These are phyloP conservation scores for Suillus paluster DNA, from an alignment of 768 basidiomycete genomes.

Conservation along the genomic window DNA sequence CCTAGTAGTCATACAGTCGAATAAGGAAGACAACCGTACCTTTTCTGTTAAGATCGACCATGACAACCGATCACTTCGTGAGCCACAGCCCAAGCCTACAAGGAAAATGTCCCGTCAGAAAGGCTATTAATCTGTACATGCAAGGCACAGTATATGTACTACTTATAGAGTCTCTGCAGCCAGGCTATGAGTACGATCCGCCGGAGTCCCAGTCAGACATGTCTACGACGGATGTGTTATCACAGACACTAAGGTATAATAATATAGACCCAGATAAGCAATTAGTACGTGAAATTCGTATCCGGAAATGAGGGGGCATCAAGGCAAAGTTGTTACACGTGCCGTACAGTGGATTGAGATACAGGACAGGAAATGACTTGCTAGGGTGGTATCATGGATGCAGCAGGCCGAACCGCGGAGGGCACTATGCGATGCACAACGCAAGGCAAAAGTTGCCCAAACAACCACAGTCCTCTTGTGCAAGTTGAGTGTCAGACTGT, in stretches of 20 bases:
- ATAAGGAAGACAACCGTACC: no score
- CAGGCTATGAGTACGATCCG: not conserved
- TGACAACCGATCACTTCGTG: not conserved
- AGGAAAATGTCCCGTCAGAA: not conserved
- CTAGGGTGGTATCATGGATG: not conserved
- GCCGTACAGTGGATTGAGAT: not conserved
- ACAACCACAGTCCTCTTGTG: not conserved
- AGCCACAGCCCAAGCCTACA: not conserved
- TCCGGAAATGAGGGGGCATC: not conserved
- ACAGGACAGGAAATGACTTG: no score
- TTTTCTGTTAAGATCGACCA: not conserved
- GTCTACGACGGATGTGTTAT: not conserved
- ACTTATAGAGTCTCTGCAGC: not conserved
- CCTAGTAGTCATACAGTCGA: no score
- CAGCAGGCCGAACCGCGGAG: not conserved
- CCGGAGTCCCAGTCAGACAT: not conserved
- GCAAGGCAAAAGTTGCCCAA: not conserved
- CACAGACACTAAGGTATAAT: not conserved
- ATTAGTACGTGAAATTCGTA: not conserved
- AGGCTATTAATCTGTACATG: not conserved
- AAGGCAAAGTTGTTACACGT: not conserved
- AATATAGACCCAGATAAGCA: not conserved
- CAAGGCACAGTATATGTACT: not conserved
- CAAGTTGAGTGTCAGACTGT: no score
- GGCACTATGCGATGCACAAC: not conserved